phyloP scores from a whole-genome alignment of 2,329 filamentous ascomycete species.

The Ascochyta lentis region DNA sequence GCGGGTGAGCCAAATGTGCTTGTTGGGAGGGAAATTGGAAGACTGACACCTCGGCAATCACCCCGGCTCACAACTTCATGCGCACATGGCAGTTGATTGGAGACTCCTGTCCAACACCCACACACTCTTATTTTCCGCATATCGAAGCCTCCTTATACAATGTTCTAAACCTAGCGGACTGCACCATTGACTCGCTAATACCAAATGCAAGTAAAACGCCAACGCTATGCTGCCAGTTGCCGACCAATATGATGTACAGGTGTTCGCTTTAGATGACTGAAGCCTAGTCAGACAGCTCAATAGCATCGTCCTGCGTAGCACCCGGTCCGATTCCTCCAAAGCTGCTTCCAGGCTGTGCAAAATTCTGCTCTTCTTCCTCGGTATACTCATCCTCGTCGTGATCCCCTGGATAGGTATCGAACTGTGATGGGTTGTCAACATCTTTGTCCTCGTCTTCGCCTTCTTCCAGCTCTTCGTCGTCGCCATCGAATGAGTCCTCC shows the following conservation, averaged over 20 bases:
- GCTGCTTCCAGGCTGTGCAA: constrained; percentile 7
- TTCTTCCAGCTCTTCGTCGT: constrained; percentile 21
- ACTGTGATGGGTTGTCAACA: constrained; percentile 10
- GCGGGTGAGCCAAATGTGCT: not conserved
- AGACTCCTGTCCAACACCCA: not conserved
- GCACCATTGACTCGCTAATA: not conserved
- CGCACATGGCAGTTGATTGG: no score
- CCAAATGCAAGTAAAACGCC: constrained; percentile 4
- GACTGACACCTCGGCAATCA: no score
- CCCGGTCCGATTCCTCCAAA: constrained; percentile 22
- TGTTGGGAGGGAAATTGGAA: no score
- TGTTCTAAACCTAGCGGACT: not conserved
- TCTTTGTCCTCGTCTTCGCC: constrained; percentile 19
- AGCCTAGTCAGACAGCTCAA: constrained; percentile 42
- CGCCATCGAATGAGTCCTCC: constrained; percentile 15
- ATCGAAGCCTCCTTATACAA: not conserved
- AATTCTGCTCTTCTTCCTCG: constrained; percentile 20
- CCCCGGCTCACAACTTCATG: no score
- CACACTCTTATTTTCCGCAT: not conserved
- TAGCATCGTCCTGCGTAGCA: constrained; percentile 43
- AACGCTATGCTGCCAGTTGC: constrained; percentile 11
- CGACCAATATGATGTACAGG: not conserved
- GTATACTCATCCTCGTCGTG: constrained; percentile 20
- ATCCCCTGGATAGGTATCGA: constrained; percentile 9
- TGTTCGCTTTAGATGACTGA: not conserved